Base-by-base conservation (phyloP, 1,284 basidiomycete species). In the Ustilago sp. region DNA sequence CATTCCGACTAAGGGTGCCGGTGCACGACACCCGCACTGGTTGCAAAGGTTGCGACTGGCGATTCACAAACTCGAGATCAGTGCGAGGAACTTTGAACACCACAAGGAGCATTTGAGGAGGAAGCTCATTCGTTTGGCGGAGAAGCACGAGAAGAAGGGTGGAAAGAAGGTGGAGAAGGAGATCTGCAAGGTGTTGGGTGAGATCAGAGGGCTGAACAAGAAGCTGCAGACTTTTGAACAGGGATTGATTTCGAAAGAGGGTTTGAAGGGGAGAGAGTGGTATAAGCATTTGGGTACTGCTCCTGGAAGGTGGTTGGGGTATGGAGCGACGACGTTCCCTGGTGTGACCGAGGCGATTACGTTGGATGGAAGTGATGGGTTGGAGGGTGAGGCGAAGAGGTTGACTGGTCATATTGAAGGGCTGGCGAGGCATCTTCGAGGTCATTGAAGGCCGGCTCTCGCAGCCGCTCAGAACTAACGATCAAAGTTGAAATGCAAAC, bases 251-350 rank as follows among this genome's bases (percentile, higher is more conserved):
- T 91, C 91, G 6, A 34, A 51, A 8, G 88, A 92, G 78, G 95
- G 95, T 0, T 88, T 93, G 57, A 91, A 85, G 55, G 84, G 86
- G 4, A 52, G 88, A 39, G 91, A 93, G 84, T 95, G 94, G 94
- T 95, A 91, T 85, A 89, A 89, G 83, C 93, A 95, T 87, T 89
- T 96, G 58, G 93, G 90, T 47, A 93, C 95, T 41, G 93, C 94
- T 6, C 95, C 95, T 8, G 95, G 94, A 32, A 92, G 92, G 81
- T 95, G 92, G 91, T 89, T 94, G 35, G 87, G 94, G 4, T 95
- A 96, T 82, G 94, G 93, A 36, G 93, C 93, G 8, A 94, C 93
- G 1, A 93, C 93, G 2, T 89, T 95, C 82, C 94, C 94, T 8
- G 93, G 90, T 17, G 88, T 95, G 51, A 93, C 91, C 1, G 94